Evolutionary conservation across 495 filamentous ascomycete species (phyloP).

Genomic region (Lichenothelia convexa): DNA sequence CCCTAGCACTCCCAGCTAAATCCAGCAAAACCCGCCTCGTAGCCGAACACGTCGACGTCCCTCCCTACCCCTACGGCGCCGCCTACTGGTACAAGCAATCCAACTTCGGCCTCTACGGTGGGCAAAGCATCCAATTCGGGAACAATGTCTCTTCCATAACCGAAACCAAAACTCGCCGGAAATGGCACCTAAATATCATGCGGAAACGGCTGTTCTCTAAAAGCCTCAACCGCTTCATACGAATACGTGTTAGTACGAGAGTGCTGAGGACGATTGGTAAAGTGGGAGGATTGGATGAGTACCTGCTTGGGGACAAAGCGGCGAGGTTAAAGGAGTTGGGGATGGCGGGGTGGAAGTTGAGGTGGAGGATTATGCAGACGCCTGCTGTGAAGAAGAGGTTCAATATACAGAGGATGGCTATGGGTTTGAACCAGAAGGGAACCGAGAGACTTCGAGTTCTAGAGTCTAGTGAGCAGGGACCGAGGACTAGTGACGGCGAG

Average conservation of each 20-base stretch:
- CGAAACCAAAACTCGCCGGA: slow-evolving; percentile 66
- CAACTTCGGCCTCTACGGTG: slow-evolving; percentile 69
- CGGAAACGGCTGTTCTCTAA: slow-evolving; percentile 56
- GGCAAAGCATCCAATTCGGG: slow-evolving; percentile 63
- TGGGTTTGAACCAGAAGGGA: slow-evolving; percentile 26
- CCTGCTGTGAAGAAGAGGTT: slow-evolving; percentile 40
- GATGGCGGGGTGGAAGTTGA: slow-evolving; percentile 66
- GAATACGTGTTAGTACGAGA: slow-evolving; percentile 54
- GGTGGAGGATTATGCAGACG: slow-evolving; percentile 73
- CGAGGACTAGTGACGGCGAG: not conserved
- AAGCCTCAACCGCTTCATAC: slow-evolving; percentile 43
- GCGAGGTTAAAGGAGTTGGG: slow-evolving; percentile 68
- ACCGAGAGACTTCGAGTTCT: not conserved
- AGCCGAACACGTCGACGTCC: slow-evolving; percentile 25
- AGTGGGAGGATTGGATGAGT: slow-evolving; percentile 73
- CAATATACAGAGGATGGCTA: slow-evolving; percentile 30
- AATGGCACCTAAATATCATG: slow-evolving; percentile 79
- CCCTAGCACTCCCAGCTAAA: slow-evolving; percentile 4
- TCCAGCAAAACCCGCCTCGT: slow-evolving; percentile 8
- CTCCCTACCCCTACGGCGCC: slow-evolving; percentile 75
- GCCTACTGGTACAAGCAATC: slow-evolving; percentile 66
- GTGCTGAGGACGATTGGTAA: slow-evolving; percentile 78
- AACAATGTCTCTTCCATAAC: slow-evolving; percentile 68
- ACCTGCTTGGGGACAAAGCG: slow-evolving; percentile 58
- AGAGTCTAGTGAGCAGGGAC: too few relatives aligned